Percentiles rank a stretch among this genome's conserved stretches.
Conservation (phyloP, 2,329 filamentous ascomycete genomes). For the Alternaria sp. region DNA sequence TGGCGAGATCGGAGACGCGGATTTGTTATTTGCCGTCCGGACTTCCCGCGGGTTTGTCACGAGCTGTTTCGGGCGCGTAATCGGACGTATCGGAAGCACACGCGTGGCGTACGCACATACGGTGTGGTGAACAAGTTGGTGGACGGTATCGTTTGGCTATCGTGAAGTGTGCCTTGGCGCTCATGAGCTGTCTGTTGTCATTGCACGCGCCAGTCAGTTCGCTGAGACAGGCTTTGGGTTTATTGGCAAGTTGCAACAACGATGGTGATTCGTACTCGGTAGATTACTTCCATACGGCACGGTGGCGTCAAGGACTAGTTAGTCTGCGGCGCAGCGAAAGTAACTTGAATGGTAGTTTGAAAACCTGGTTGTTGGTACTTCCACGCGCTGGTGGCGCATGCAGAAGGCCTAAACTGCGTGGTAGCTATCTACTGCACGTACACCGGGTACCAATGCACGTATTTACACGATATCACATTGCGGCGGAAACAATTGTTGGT, state of each 20-base stretch:
- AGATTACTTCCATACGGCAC: conserved; percentile 1
- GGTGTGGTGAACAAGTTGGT: background rate
- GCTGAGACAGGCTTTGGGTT: background rate
- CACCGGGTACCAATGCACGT: background rate
- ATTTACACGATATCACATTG: background rate
- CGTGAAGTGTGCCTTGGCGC: background rate
- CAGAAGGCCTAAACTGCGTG: background rate
- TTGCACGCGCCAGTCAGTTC: background rate
- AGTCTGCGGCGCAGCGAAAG: background rate
- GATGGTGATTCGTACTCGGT: background rate
- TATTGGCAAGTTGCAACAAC: background rate
- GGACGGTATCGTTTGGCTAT: background rate
- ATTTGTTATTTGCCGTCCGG: background rate
- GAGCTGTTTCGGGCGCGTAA: background rate
- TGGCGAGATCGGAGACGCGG: background rate
- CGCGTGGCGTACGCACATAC: background rate
- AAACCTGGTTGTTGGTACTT: background rate
- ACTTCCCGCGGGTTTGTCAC: background rate
- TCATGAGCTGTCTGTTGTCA: background rate
- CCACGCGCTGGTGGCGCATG: background rate
- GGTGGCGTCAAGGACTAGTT: background rate
- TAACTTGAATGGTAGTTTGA: background rate
- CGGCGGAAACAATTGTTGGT: background rate
- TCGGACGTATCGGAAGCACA: background rate
- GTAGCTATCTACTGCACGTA: background rate